A percentile compares a stretch with the other conserved stretches of the same genome.
Evolutionary conservation across 495 filamentous ascomycete genomes (phyloP).

Genomic region (Penicillium daleae): DNA sequence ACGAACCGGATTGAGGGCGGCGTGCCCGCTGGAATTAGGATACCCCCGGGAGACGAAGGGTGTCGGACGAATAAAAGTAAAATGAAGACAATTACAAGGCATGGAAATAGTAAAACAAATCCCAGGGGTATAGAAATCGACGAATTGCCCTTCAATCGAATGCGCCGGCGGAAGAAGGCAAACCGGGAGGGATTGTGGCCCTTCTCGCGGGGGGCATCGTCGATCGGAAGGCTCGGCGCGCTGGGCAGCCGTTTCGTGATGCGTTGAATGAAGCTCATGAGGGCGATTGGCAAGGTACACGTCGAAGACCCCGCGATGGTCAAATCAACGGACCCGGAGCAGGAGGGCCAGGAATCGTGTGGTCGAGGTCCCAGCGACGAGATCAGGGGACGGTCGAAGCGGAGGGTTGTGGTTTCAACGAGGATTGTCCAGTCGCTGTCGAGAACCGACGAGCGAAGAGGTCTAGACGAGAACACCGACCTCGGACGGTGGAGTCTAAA

Average conservation of each 20-base stretch:
- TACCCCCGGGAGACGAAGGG: slow-evolving; percentile 78
- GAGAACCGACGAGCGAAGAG: slow-evolving; percentile 2
- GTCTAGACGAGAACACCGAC: not conserved
- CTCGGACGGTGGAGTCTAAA: not conserved
- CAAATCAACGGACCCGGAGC: slow-evolving; percentile 29
- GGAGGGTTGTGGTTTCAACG: not conserved
- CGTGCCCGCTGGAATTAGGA: slow-evolving; percentile 85
- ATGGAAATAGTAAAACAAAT: slow-evolving; percentile 89
- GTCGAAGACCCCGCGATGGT: slow-evolving; percentile 32
- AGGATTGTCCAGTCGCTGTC: not conserved
- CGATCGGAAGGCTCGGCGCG: slow-evolving; percentile 61
- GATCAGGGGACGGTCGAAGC: slow-evolving; percentile 10
- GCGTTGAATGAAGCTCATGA: slow-evolving; percentile 68
- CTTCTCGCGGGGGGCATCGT: slow-evolving; percentile 59
- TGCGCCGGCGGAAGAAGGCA: slow-evolving; percentile 84
- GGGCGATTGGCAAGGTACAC: slow-evolving; percentile 32
- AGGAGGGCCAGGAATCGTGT: slow-evolving; percentile 26
- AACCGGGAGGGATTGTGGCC: slow-evolving; percentile 60
- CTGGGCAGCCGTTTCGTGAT: slow-evolving; percentile 67
- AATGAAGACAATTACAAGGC: slow-evolving; percentile 89
- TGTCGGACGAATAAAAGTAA: slow-evolving; percentile 87
- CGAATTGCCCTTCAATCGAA: slow-evolving; percentile 92
- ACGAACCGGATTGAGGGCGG: slow-evolving; percentile 90
- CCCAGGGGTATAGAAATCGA: slow-evolving; percentile 92
- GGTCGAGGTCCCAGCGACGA: slow-evolving; percentile 12